Evolutionary conservation across 768 basidiomycete genomes (phyloP).

Genomic region (Infundibulicybe gibba): DNA sequence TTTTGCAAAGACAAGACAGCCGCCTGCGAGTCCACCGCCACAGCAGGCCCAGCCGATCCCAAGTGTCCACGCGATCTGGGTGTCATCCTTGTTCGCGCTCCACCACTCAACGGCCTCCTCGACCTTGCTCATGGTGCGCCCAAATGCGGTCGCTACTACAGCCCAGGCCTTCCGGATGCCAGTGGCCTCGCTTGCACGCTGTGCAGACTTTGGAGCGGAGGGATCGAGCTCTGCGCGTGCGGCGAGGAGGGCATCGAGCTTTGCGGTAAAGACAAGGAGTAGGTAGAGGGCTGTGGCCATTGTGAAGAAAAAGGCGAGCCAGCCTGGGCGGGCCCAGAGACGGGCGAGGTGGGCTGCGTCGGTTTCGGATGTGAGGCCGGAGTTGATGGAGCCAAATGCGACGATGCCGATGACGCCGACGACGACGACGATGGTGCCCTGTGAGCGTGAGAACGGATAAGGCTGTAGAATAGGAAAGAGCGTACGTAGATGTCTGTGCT

Average conservation of each 20-base stretch:
- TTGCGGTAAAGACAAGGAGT: constrained; percentile 63
- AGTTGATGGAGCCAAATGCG: constrained; percentile 81
- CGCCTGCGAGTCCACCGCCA: constrained; percentile 88
- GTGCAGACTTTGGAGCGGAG: constrained; percentile 47
- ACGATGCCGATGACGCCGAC: constrained; percentile 86
- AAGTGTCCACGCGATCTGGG: constrained; percentile 82
- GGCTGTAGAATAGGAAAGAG: constrained; percentile 3
- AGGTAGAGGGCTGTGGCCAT: constrained; percentile 67
- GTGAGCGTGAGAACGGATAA: constrained; percentile 1
- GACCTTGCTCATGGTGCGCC: constrained; percentile 40
- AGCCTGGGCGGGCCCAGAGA: constrained; percentile 83
- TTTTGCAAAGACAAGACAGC: constrained; percentile 80
- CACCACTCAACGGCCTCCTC: constrained; percentile 66
- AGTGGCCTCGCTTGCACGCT: constrained; percentile 11
- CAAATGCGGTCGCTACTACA: constrained; percentile 32
- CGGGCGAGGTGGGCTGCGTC: constrained; percentile 72
- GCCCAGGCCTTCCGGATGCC: constrained; percentile 4
- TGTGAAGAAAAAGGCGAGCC: constrained; percentile 88
- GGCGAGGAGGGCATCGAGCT: constrained; percentile 71
- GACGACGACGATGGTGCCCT: constrained; percentile 84
- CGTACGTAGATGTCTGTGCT: constrained; percentile 78
- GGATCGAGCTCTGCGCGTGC: constrained; percentile 63
- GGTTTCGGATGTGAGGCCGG: constrained; percentile 71
- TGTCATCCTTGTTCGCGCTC: constrained; percentile 81
- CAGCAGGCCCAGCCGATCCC: constrained; percentile 94